phyloP scores from a whole-genome alignment of 495 filamentous ascomycete genomes.

The Daldinia decipiens region DNA sequence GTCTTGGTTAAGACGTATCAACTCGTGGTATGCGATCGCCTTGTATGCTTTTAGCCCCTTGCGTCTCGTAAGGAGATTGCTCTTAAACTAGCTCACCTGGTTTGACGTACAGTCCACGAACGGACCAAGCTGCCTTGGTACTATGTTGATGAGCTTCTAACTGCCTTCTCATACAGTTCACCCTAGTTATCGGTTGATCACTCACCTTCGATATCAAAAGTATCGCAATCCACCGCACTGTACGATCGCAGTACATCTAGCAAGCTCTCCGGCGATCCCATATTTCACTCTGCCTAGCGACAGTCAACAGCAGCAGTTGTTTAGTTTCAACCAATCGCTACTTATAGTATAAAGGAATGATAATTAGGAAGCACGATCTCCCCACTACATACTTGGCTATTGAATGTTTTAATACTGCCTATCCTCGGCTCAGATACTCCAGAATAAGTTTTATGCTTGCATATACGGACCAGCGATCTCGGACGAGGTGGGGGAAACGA shows the following conservation, averaged over 20 bases:
- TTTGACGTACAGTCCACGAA: constrained; percentile 76
- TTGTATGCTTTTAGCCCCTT: constrained; percentile 39
- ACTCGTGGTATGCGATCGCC: constrained; percentile 70
- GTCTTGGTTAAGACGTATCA: constrained; percentile 49
- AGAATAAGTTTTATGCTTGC: too few species aligned
- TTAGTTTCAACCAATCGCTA: too few species aligned
- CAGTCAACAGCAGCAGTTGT: neutral
- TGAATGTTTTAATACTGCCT: constrained; percentile 4
- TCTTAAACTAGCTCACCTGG: constrained; percentile 55
- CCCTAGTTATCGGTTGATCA: neutral
- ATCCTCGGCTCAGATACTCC: constrained; percentile 16
- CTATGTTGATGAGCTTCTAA: constrained; percentile 47
- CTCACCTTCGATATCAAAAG: constrained; percentile 65
- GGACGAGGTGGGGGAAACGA: constrained; percentile 37
- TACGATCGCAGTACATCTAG: constrained; percentile 56
- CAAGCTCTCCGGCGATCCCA: constrained; percentile 37
- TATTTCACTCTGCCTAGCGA: neutral
- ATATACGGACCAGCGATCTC: constrained; percentile 32
- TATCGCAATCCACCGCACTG: constrained; percentile 69
- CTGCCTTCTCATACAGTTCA: neutral
- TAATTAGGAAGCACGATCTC: neutral
- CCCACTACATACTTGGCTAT: constrained; percentile 14
- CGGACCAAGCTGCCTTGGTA: constrained; percentile 65
- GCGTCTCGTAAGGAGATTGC: neutral
- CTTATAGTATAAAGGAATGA: neutral